These are phyloP conservation scores for Nicotiana otophora DNA, from an alignment of 257 asterid genomes.

Conservation along the genomic window DNA sequence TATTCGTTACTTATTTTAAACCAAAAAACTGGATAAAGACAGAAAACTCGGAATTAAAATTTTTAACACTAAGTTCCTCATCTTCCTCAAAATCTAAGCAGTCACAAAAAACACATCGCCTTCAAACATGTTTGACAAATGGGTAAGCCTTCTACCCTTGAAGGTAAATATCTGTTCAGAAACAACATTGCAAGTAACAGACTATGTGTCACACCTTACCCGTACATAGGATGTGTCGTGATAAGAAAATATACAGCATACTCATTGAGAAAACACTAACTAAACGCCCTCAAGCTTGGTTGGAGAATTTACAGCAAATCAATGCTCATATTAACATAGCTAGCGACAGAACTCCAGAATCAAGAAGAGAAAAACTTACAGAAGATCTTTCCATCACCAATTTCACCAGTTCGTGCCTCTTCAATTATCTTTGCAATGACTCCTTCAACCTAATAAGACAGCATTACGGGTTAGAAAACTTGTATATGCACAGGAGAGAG, in stretches of 20 bases:
- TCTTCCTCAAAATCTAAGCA: neutral
- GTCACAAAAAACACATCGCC: neutral
- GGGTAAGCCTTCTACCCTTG: neutral
- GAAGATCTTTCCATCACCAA: slow-evolving; percentile 95
- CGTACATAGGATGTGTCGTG: neutral
- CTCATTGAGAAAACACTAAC: neutral
- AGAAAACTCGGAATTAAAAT: neutral
- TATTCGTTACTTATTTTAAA: neutral
- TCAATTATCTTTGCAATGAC: slow-evolving; percentile 74
- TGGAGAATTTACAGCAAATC: neutral
- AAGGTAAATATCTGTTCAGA: neutral
- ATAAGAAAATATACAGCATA: neutral
- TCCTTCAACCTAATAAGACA: slow-evolving; percentile 64
- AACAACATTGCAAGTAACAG: neutral
- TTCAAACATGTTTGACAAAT: neutral
- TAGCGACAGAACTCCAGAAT: neutral
- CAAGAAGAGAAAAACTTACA: slow-evolving; percentile 35
- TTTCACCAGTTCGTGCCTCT: slow-evolving; percentile 94
- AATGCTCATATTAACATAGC: neutral
- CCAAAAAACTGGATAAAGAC: neutral
- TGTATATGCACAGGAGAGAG: neutral
- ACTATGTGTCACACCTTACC: neutral
- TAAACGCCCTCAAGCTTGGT: neutral
- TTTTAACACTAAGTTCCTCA: neutral
- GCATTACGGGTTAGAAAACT: slow-evolving; percentile 1